Percentiles rank a stretch among this genome's conserved stretches.
Evolutionary conservation across 257 asterid genomes (phyloP).

Genomic region (Solanum pennellii): DNA sequence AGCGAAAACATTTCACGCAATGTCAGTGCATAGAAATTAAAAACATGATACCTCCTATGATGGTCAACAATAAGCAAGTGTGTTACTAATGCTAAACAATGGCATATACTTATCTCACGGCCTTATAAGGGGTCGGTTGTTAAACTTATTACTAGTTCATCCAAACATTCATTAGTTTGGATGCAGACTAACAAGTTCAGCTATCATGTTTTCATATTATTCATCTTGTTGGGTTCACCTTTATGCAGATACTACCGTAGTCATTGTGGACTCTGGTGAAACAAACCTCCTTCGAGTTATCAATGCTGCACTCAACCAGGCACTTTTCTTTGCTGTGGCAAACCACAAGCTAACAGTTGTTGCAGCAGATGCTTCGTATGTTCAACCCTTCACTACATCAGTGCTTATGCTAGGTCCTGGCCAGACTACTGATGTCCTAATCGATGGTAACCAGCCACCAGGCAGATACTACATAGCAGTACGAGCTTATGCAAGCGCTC

Average conservation of each 20-base stretch:
- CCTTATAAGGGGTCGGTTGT: neutral
- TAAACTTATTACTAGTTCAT: neutral
- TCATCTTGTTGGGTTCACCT: neutral
- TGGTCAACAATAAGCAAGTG: neutral
- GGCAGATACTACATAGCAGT: constrained; percentile 64
- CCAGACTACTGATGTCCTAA: constrained; percentile 79
- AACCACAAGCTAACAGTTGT: constrained; percentile 84
- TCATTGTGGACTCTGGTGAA: constrained; percentile 50
- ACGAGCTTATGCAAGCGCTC: constrained; percentile 81
- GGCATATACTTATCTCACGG: neutral
- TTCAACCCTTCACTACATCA: constrained; percentile 72
- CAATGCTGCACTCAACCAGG: constrained; percentile 71
- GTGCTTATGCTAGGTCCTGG: constrained; percentile 93
- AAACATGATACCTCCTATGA: neutral
- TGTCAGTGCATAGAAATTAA: neutral
- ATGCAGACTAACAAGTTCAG: neutral
- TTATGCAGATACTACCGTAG: constrained; percentile 45
- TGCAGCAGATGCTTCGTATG: constrained; percentile 73
- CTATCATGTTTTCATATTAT: neutral
- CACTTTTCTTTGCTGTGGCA: constrained; percentile 77
- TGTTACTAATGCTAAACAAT: neutral
- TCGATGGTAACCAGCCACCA: constrained; percentile 65
- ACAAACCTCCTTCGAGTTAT: constrained; percentile 62
- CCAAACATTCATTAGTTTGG: neutral
- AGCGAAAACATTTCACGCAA: neutral